These are phyloP conservation scores for Skeletonema tropicum DNA, from an alignment of 108 stramenopile genomes.

Conservation along the genomic window DNA sequence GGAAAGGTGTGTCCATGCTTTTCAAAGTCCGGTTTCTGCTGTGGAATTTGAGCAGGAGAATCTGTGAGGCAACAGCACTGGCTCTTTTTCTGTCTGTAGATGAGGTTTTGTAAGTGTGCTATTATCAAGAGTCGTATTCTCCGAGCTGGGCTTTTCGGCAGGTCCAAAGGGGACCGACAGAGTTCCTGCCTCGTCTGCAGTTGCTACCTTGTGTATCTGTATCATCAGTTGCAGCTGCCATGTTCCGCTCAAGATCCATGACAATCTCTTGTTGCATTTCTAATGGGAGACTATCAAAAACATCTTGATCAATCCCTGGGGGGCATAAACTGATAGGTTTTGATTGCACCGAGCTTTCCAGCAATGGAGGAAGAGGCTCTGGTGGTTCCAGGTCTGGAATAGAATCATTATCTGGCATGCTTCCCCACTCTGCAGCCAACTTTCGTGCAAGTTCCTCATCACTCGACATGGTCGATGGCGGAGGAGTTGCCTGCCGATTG, in stretches of 20 bases:
- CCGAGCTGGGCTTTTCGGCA: background rate
- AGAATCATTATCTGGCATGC: conserved; percentile 21
- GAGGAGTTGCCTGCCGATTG: conserved; percentile 6
- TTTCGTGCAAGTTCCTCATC: conserved; percentile 61
- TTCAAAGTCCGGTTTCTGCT: conserved; percentile 38
- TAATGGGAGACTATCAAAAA: conserved; percentile 4
- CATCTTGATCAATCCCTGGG: background rate
- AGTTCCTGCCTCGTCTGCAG: conserved; percentile 14
- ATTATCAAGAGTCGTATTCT: background rate
- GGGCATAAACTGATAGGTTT: background rate
- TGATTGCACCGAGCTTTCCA: conserved; percentile 62
- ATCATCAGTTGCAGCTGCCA: conserved; percentile 5
- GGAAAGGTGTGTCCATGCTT: conserved; percentile 55
- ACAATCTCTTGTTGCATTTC: conserved; percentile 2
- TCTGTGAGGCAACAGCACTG: background rate
- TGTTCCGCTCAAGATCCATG: conserved; percentile 12
- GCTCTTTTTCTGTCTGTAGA: background rate
- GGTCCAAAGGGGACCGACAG: conserved; percentile 20
- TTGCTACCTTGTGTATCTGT: conserved; percentile 27
- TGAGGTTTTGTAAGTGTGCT: too few relatives aligned
- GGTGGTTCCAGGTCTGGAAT: background rate
- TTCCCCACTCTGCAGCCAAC: conserved; percentile 61
- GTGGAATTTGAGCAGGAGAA: background rate
- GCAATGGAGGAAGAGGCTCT: background rate
- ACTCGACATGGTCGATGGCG: conserved; percentile 30